These are phyloP conservation scores for Herpetospermum pedunculosum DNA, from an alignment of 306 rosid genomes.

Conservation along the genomic window DNA sequence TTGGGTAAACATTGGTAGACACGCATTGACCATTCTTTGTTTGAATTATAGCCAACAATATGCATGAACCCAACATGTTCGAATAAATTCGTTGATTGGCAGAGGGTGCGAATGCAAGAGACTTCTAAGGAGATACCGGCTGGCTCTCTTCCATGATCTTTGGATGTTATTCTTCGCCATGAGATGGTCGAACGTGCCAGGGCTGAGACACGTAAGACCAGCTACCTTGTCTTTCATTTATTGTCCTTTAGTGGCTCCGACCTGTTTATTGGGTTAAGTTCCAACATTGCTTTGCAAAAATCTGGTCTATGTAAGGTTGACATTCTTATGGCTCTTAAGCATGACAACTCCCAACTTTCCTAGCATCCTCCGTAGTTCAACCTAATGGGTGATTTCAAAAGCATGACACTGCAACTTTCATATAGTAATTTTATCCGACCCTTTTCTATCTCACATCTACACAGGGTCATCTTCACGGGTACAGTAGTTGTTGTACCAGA, in stretches of 20 bases:
- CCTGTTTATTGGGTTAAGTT: not conserved
- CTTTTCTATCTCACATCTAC: conserved; percentile 1
- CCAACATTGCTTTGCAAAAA: not conserved
- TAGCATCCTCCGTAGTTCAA: not conserved
- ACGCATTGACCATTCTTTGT: not conserved
- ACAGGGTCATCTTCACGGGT: conserved; percentile 80
- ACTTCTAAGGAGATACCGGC: conserved; percentile 97
- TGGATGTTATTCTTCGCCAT: conserved; percentile 91
- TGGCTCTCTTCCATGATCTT: conserved; percentile 85
- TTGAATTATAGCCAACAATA: conserved; percentile 54
- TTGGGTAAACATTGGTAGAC: not conserved
- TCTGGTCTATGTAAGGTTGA: not conserved
- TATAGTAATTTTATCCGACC: not conserved
- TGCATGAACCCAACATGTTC: conserved; percentile 64
- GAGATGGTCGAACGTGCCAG: conserved; percentile 93
- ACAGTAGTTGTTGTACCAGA: conserved; percentile 89
- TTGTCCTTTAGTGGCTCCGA: not conserved
- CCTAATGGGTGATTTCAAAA: not conserved
- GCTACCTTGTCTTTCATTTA: not conserved
- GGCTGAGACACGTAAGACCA: conserved; percentile 85
- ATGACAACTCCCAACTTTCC: not conserved
- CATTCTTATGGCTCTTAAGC: not conserved
- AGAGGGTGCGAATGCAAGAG: conserved; percentile 96
- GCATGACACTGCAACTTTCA: not conserved
- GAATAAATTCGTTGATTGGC: conserved; percentile 93